Evolutionary conservation across 2,329 filamentous ascomycete species (phyloP).

Genomic region (Phyllosticta capitalensis): DNA sequence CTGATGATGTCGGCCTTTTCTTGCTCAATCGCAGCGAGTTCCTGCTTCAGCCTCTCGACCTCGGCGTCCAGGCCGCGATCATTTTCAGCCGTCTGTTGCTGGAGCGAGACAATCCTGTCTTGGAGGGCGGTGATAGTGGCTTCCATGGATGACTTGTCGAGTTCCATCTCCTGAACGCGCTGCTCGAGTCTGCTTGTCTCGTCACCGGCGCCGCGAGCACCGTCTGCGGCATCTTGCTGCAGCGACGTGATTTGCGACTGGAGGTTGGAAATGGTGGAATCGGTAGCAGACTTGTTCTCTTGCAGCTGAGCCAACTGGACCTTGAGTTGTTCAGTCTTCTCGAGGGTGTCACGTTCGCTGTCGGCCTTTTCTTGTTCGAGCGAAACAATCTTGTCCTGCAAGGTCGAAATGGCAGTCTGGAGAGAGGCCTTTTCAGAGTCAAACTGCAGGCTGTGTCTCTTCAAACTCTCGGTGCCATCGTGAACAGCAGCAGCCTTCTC

Average conservation of each 20-base stretch:
- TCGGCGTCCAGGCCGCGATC: conserved; percentile 4
- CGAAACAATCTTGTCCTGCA: conserved; percentile 6
- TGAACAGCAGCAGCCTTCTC: conserved; percentile 8
- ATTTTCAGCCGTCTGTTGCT: conserved; percentile 5
- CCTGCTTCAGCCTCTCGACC: conserved; percentile 3
- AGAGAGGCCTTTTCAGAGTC: conserved; percentile 7
- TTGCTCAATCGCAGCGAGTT: conserved; percentile 2
- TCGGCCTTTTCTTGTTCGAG: conserved; percentile 6
- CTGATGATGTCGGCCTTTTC: conserved; percentile 2
- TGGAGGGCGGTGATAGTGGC: conserved; percentile 6
- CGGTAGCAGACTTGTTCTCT: conserved; percentile 5
- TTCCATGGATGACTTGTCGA: conserved; percentile 6
- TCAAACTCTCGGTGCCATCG: conserved; percentile 2
- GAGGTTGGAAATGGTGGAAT: conserved; percentile 1
- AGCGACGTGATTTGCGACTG: conserved; percentile 1
- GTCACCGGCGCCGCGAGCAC: neutral
- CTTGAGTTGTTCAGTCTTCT: conserved; percentile 1
- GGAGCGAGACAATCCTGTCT: conserved; percentile 5
- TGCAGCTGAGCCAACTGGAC: conserved; percentile 1
- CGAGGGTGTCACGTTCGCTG: neutral
- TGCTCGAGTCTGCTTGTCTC: neutral
- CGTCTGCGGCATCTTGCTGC: conserved; percentile 3
- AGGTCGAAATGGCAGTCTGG: conserved; percentile 4
- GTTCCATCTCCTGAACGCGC: conserved; percentile 5
- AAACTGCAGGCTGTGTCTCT: conserved; percentile 8